Base-by-base conservation (phyloP, 495 filamentous ascomycete genomes). In the Trichoderma erinaceum region DNA sequence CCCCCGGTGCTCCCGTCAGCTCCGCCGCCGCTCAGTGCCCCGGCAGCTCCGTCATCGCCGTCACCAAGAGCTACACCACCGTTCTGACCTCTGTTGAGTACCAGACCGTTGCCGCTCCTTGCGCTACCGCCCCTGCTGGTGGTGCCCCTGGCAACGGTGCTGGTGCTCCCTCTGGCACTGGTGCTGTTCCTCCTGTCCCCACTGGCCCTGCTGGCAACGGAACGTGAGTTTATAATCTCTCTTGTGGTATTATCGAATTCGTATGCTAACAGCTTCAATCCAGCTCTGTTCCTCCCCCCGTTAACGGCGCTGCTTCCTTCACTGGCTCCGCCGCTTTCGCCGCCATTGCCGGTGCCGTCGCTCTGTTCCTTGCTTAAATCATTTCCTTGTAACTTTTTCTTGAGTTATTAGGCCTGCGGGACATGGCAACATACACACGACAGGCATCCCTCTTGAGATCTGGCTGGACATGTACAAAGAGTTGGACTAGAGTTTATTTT, bases 41-140 rank as follows among this genome's bases (percentile, higher is more conserved):
- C 50, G 73, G 70, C 71, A 70, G 66, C 71, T 76, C 77, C 15
- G 76, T 80, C 73, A 75, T 74, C 72, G 78, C 80, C 71, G 76
- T 78, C 74, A 73, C 74, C 64, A 77, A 74, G 69, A 72, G 76
- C 68, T 75, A 75, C 76, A 80, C 78, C 74, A 81, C 83, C 65
- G 79, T 82, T 72, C 75, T 84, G 74, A 81, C 83, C 69, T 79
- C 79, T 70, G 80, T 84, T 75, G 81, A 81, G 81, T 84, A 83
- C 79, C 78, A 77, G 70, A 84, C 81, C 70, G 73, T 85, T 69
- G 73, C 72, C 48, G 69, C 80, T 64, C 73, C 76, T 67, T 78
- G 78, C 75, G 71, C 72, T 41, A 79, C 77, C 71, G 71, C 15
- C 56, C 56, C 56, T 32, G 56, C 56, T 61, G 56, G 56, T 61